Evolutionary conservation across 306 rosid genomes (phyloP), one percentile per base, ranked within the genome.

Genomic region (Cicer pinnatifidum): DNA sequence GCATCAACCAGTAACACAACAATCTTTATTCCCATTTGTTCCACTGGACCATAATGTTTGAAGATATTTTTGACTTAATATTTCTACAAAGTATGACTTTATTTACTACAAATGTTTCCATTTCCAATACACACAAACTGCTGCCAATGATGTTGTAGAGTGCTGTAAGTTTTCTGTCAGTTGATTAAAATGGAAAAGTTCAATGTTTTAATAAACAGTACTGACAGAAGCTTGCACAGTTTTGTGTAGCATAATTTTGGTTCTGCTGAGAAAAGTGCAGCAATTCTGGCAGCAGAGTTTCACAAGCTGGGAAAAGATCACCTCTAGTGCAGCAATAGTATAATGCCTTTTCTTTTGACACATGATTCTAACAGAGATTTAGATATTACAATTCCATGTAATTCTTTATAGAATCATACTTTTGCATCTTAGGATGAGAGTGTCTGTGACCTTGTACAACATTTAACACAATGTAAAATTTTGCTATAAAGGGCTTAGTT

Each of bases 1-100:
- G n/a, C 72, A 46, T 46, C n/a, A 1, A 48, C 12, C 43, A 45
- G 39, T 17, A 65, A 65, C 15, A 43, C 15, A 41, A 19, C 58
- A 28, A 58, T 23, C 16, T 58, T 28, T 1, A 10, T 28, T 58
- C 43, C 64, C 35, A 58, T 28, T 28, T 7, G 64, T 40, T 67
- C 72, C 58, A 46, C 4, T 67, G 72, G 56, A 46, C 23, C 33
- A 12, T 20, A 45, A 11, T 67, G 41, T 12, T 67, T 67, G 72
- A 7, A 47, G 39, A 46, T 6, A 44, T 46, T 41, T 67, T 45
- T 46, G 19, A 12, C 23, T 10, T 10, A 13, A 67, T 8, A 23
- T 12, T 50, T 23, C 23, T 46, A 48, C 16, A 0, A 33, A 47
- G 59, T 48, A 47, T 23, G 44, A n/a, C 8, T 7, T 48, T 33